These are phyloP conservation scores for Globisporangium viniferum DNA, from an alignment of 352 stramenopile genomes.

Conservation along the genomic window DNA sequence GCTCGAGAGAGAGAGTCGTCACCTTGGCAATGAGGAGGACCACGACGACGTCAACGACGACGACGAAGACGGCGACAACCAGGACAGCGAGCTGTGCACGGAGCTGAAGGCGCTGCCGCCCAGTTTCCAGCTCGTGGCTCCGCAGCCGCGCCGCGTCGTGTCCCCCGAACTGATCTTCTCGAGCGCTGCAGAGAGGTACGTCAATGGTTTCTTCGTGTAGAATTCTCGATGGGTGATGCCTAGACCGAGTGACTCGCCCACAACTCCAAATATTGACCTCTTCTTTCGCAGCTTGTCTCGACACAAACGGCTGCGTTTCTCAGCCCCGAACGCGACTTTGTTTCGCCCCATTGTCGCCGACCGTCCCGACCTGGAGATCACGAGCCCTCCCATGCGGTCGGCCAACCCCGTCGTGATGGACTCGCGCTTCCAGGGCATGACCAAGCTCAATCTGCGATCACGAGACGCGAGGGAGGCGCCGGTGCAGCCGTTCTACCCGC, in stretches of 20 bases:
- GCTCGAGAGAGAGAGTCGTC: not conserved
- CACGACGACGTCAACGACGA: not conserved
- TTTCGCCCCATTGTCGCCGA: conserved; percentile 24
- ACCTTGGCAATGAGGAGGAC: not conserved
- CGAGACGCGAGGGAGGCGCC: conserved; percentile 1
- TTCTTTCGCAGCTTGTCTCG: conserved; percentile 9
- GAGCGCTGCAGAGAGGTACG: conserved; percentile 12
- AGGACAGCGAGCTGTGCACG: not conserved
- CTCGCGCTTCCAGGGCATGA: conserved; percentile 21
- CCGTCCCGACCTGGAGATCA: conserved; percentile 20
- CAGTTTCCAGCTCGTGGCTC: conserved; percentile 7
- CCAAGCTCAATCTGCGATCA: not conserved
- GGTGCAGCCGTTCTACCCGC: conserved; percentile 15
- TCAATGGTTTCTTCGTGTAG: not conserved
- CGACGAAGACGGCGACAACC: not conserved
- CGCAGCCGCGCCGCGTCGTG: conserved; percentile 20
- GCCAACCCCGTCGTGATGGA: conserved; percentile 23
- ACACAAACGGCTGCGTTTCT: conserved; percentile 10
- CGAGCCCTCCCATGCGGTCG: conserved; percentile 18
- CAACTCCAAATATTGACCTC: no score
- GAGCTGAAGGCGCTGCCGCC: not conserved
- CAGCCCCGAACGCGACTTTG: not conserved
- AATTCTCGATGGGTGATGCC: not conserved
- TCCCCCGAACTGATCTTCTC: conserved; percentile 26
- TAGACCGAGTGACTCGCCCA: not conserved